Base-by-base conservation (phyloP, 202 grass and related monocot genomes). In the Cymbopogon flexuosus region DNA sequence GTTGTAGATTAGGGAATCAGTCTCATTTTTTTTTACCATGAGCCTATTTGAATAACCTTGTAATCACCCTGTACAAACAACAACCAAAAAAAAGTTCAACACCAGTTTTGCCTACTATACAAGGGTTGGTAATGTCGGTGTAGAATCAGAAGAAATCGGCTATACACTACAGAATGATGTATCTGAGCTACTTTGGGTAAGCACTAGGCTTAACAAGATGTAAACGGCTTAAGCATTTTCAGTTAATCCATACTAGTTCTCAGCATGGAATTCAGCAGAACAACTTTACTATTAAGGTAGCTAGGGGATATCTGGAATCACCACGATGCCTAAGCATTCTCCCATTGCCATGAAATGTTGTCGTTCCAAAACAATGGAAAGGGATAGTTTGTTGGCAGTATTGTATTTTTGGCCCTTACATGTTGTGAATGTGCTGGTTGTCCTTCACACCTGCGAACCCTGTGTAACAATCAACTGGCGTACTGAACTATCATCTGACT, bases 21-120 rank as follows among this genome's bases (percentile, higher is more conserved):
- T 14, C 7, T 6, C 47, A 30, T 57, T 22, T 75, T 27, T 80
- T 75, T 84, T 78, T 36, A 13, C 72, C 12, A n/a, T 59, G 83
- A 82, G 47, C 72, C 73, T 60, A 46, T 73, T 83, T 79, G 62
- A 75, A 76, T 42, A 83, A 73, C 68, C 49, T 73, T 79, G 68
- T 19, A 79, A 65, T 79, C 47, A 79, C 39, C 40, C 5, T 86
- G 83, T 78, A 62, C 66, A 73, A 74, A 36, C 62, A 79, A 30
- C 27, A 27, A 27, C 27, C 27, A 18, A 41, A 67, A 59, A 54
- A 78, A 73, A 61, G 70, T 73, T 18, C 39, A 63, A 74, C 61
- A 23, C 24, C 49, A 57, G 8, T 35, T 82, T 85, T 62, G 66
- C 73, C 7, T 15, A 4, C 8, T 81, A 12, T 59, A 58, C 18